A percentile compares a stretch with the other conserved stretches of the same genome.
Conservation (phyloP, 768 basidiomycete species). For the Hypsizygus marmoreus region DNA sequence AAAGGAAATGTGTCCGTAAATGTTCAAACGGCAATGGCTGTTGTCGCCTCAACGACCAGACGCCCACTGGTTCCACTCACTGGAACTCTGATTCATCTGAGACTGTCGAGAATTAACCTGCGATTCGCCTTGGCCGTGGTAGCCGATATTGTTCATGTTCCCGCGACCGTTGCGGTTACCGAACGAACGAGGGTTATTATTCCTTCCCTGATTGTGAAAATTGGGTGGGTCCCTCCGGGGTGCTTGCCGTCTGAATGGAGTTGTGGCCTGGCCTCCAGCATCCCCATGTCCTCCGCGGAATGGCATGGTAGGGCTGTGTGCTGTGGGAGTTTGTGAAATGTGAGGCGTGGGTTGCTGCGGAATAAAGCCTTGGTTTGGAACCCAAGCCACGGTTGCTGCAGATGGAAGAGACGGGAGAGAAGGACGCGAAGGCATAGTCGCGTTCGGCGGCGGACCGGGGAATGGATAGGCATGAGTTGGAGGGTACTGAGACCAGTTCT, state of each 20-base stretch:
- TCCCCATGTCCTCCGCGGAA: constrained; percentile 24
- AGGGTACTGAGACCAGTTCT: constrained; percentile 34
- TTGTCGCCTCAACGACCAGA: constrained; percentile 22
- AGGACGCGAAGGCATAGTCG: constrained; percentile 21
- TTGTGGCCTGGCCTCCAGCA: constrained; percentile 12
- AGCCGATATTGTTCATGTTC: constrained; percentile 23
- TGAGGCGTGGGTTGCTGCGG: constrained; percentile 20
- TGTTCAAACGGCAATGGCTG: constrained; percentile 2
- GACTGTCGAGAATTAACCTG: constrained; percentile 16
- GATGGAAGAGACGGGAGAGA: constrained; percentile 17
- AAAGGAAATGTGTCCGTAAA: constrained; percentile 13
- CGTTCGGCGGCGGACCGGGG: constrained; percentile 26
- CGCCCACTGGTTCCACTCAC: constrained; percentile 38
- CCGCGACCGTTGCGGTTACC: constrained; percentile 28
- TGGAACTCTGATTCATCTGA: constrained; percentile 19
- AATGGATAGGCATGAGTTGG: constrained; percentile 27
- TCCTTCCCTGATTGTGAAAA: constrained; percentile 20
- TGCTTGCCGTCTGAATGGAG: constrained; percentile 22
- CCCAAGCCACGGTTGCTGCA: constrained; percentile 25
- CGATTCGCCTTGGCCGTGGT: constrained; percentile 19
- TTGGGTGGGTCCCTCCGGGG: constrained; percentile 28
- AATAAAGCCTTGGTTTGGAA: constrained; percentile 21
- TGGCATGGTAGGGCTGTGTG: constrained; percentile 9
- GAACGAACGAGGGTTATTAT: constrained; percentile 23
- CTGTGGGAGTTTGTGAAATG: constrained; percentile 11